Base-by-base conservation (phyloP, 1,284 basidiomycete genomes). In the Violaceomyces palustris region DNA sequence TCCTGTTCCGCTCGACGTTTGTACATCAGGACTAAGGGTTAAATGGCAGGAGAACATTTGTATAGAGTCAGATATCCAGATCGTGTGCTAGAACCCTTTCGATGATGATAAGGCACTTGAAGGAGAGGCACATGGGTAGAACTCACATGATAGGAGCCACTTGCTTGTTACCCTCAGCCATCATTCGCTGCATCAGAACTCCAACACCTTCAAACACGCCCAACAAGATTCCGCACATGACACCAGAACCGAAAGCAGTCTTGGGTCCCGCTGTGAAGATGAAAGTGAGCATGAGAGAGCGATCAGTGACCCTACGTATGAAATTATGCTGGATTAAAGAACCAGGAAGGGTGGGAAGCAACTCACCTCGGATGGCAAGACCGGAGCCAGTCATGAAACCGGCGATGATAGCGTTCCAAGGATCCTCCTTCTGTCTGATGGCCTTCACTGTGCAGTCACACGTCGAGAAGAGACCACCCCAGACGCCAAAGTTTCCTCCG, bases 401-500 rank as follows among this genome's bases (percentile, higher is more conserved):
- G 35, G 93, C 90, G 45, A 94, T 87, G 71, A 99, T 97, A 31
- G 91, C 91, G 74, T 99, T 99, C 91, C 92, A 98, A 39, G 92
- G 88, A 75, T 99, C 94, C 76, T 99, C 94, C 75, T 98, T 98
- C 79, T 98, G 93, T 72, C 94, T 50, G 15, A 69, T 88, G 9
- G 91, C 91, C 76, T 98, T 97, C 57, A 98, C 87, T 1, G 90
- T 89, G 75, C 94, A 99, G 76, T 98, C 94, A 67, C 92, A 99
- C 19, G 89, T 87, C 26, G 88, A 93, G 45, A 76, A 75, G 45
- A 76, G 67, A 9, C 74, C 75, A 74, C 93, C 93, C 92, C 92
- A 97, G 15, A 96, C 85, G 69, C 92, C 92, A 74, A 96, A 96
- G 78, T 96, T 94, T 23, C 92, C 92, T 41, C 93, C 94, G 17